Evolutionary conservation across 306 rosid genomes (phyloP).

Genomic region (Vigna mungo): DNA sequence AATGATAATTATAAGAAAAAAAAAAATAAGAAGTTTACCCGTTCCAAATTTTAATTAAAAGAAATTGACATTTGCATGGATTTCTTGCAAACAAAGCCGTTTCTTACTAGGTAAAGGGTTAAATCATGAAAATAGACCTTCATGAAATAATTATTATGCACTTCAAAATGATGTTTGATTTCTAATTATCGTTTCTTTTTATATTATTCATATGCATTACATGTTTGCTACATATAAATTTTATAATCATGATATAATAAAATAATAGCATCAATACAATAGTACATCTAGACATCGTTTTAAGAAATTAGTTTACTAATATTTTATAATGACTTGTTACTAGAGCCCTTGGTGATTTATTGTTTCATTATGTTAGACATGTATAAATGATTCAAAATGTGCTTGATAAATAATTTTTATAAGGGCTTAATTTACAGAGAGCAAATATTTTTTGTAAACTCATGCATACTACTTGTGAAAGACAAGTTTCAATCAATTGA

Average conservation of each 20-base stretch:
- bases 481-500: neutral
- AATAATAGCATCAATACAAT: neutral
- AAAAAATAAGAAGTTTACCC: neutral
- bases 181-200: neutral
- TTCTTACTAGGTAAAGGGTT: neutral
- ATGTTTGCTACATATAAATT: neutral
- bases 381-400: neutral
- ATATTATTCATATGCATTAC: neutral
- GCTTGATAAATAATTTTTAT: neutral
- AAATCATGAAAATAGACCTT: neutral
- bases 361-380: neutral
- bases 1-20: neutral
- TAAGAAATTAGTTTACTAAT: neutral
- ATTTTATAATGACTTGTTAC: neutral
- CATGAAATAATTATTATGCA: neutral
- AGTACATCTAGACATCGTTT: neutral
- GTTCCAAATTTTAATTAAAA: neutral
- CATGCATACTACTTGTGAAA: neutral
- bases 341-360: neutral
- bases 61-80: neutral
- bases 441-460: neutral
- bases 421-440: neutral
- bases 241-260: neutral
- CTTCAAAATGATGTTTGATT: neutral
- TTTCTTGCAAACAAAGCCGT: neutral